Conservation (phyloP, 2,329 filamentous ascomycete genomes). For the Beauveria caledonica region DNA sequence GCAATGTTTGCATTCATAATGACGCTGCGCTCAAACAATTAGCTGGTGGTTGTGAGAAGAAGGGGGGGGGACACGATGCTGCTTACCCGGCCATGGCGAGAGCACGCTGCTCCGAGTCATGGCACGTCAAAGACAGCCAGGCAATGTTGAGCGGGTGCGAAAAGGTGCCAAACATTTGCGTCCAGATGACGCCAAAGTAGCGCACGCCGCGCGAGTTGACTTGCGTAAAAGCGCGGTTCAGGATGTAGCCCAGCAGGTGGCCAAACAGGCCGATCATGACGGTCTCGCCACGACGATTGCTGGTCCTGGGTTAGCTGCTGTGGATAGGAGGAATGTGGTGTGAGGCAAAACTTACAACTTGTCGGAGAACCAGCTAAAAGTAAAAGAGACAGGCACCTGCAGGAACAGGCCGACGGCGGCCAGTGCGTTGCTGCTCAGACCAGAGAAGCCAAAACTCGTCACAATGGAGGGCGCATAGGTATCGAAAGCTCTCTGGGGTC, state of each 20-base stretch:
- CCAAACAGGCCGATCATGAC: constrained; percentile 40
- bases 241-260: constrained; percentile 43
- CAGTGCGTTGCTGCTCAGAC: constrained; percentile 43
- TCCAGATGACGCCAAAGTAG: constrained; percentile 50
- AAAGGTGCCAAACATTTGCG: constrained; percentile 45
- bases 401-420: constrained; percentile 46
- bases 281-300: constrained; percentile 41
- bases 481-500: constrained; percentile 38
- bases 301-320: constrained; percentile 13
- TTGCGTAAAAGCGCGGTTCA: constrained; percentile 45
- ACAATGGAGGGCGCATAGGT: constrained; percentile 49
- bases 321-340: neutral
- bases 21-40: constrained; percentile 26
- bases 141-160: constrained; percentile 51
- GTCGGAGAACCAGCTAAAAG: constrained; percentile 45
- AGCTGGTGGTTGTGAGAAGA: too few species aligned
- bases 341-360: constrained; percentile 31
- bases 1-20: constrained; percentile 56
- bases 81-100: constrained; percentile 50
- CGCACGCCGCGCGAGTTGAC: constrained; percentile 31
- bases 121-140: constrained; percentile 49
- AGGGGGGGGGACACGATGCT: constrained; percentile 3
- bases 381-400: constrained; percentile 42
- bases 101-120: constrained; percentile 48
- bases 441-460: constrained; percentile 40